Percentiles rank a stretch among this genome's conserved stretches.
These are phyloP conservation scores for Phlyctochytrium planicorne DNA, from an alignment of 192 early-diverging fungal species.

Conservation along the genomic window DNA sequence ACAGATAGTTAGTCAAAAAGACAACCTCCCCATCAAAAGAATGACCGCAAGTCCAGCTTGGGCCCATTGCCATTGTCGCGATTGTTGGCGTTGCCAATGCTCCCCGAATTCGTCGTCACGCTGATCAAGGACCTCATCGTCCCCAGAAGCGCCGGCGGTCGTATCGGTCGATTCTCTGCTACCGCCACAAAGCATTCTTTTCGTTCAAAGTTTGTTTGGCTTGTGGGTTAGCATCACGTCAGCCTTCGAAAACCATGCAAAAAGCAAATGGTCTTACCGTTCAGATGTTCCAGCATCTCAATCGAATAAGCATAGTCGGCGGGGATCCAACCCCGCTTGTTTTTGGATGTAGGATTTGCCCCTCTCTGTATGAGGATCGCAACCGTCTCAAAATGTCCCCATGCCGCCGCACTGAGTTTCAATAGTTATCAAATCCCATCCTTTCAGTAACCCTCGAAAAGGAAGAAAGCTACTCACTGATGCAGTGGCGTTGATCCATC, in stretches of 20 bases:
- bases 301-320: slow-evolving; percentile 50
- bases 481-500: slow-evolving; percentile 50
- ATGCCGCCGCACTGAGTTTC: slow-evolving; percentile 41
- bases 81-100: background rate
- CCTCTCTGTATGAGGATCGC: slow-evolving; percentile 43
- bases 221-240: no score
- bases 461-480: slow-evolving; percentile 29
- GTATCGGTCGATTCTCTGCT: slow-evolving; percentile 29
- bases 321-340: slow-evolving; percentile 45
- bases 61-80: slow-evolving; percentile 2
- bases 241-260: background rate
- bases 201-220: background rate
- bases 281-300: slow-evolving; percentile 37
- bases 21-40: slow-evolving; percentile 22
- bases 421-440: no score
- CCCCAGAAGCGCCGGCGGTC: slow-evolving; percentile 8
- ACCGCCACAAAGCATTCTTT: slow-evolving; percentile 31
- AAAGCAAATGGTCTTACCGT: slow-evolving; percentile 22
- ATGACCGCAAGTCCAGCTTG: slow-evolving; percentile 23
- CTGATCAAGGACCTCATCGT: slow-evolving; percentile 1
- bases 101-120: background rate
- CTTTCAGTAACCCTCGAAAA: background rate
- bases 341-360: slow-evolving; percentile 38
- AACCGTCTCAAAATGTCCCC: slow-evolving; percentile 44
- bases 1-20: no score